Evolutionary conservation across 306 rosid genomes (phyloP), one percentile per base, ranked within the genome.

Genomic region (Ammopiptanthus mongolicus): DNA sequence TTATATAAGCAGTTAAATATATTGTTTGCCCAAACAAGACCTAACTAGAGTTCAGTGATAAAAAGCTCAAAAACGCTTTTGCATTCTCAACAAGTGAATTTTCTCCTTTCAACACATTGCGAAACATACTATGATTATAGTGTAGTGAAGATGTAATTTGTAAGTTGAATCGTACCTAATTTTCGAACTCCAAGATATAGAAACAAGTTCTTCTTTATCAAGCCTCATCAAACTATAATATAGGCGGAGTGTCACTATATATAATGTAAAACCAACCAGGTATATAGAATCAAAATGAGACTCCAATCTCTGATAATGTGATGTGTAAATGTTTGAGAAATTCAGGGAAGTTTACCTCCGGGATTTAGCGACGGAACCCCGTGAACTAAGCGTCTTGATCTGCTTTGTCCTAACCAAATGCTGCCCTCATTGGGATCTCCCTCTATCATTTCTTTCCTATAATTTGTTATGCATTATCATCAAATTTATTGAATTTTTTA

Each of bases 401-500:
- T 65, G 83, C 75, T 31, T 75, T 81, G 44, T 74, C 77, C 77
- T 74, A 50, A 69, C 81, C 73, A 39, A 37, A 60, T 58, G 52
- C 63, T 28, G 81, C 50, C 55, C 62, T 74, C 77, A 72, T 75
- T 59, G 73, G 75, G 76, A 75, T 75, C 62, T 81, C 73, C 68
- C 25, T 48, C 71, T 41, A 58, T 46, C 21, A 14, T 33, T 63
- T 71, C 25, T 42, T 44, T 44, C 14, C 4, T 1, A 34, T 48
- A 2, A 36, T 36, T 29, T 29, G 0, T 12, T 3, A 28, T 65
- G 33, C 65, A 42, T 29, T 44, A 55, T 22, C 5, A 64, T 14
- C 28, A 14, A 75, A 8, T 48, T 62, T 1, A 62, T 36, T 33
- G 8, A 28, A 8, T 23, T 56, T 22, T 71, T 57, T 39, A 71